Evolutionary conservation across 2,329 filamentous ascomycete genomes (phyloP).

Genomic region (Trichoderma sp.): DNA sequence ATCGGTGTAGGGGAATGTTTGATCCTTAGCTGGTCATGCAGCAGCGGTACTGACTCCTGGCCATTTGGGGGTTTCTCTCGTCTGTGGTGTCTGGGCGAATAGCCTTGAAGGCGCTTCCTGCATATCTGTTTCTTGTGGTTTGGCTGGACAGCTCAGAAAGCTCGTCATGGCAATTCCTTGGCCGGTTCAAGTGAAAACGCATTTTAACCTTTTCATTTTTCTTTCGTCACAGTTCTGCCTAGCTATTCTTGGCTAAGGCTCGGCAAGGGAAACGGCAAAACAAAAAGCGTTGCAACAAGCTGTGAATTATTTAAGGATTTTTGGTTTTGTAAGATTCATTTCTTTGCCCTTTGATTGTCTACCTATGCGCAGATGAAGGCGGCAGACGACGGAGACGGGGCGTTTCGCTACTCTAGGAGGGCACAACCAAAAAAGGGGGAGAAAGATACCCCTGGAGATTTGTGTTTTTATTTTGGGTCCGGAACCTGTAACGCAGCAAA

Average conservation of each 20-base stretch:
- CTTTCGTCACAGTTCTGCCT: slow-evolving; percentile 18
- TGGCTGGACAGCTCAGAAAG: neutral
- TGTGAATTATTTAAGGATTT: slow-evolving; percentile 19
- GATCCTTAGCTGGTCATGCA: neutral
- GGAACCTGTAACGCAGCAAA: slow-evolving; percentile 7
- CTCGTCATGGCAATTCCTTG: slow-evolving; percentile 13
- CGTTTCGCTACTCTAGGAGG: slow-evolving; percentile 16
- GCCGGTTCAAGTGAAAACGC: neutral
- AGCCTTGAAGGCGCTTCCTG: neutral
- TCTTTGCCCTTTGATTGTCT: slow-evolving; percentile 13
- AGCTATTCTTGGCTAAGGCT: slow-evolving; percentile 18
- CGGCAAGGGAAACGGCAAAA: slow-evolving; percentile 16
- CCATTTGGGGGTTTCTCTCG: neutral
- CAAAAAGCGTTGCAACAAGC: slow-evolving; percentile 19
- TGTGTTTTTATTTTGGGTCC: slow-evolving; percentile 10
- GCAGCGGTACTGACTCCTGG: neutral
- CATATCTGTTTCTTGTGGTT: slow-evolving; percentile 2
- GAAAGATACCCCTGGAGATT: slow-evolving; percentile 3
- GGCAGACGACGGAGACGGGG: slow-evolving; percentile 13
- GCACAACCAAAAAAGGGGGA: neutral
- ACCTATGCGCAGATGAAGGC: slow-evolving; percentile 18
- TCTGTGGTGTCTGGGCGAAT: neutral
- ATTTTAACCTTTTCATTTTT: slow-evolving; percentile 2
- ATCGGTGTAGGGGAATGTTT: neutral
- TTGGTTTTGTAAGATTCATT: slow-evolving; percentile 18